Conservation (phyloP, 345 rosid genomes). For the Bruguiera parviflora region DNA sequence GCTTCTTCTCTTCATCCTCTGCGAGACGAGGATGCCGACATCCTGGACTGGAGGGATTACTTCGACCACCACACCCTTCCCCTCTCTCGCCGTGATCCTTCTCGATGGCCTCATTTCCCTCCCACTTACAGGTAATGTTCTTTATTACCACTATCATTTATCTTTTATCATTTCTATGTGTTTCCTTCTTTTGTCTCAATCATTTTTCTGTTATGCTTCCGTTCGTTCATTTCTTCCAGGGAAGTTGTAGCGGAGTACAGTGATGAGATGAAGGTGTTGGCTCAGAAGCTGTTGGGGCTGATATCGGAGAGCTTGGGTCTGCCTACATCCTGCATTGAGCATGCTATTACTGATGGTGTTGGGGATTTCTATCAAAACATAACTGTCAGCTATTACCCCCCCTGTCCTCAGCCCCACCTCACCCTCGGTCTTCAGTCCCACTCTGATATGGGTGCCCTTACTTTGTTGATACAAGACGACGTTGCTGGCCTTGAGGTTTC, state of each 20-base stretch:
- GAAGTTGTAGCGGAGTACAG: slow-evolving; percentile 54
- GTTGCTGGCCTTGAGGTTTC: slow-evolving; percentile 78
- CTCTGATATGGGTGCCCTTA: slow-evolving; percentile 77
- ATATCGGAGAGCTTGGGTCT: slow-evolving; percentile 68
- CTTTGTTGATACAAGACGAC: slow-evolving; percentile 79
- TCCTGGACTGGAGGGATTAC: slow-evolving; percentile 94
- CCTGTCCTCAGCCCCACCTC: slow-evolving; percentile 84
- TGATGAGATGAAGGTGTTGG: slow-evolving; percentile 56
- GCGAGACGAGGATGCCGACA: slow-evolving; percentile 18
- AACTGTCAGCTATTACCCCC: slow-evolving; percentile 81
- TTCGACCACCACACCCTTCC: slow-evolving; percentile 88
- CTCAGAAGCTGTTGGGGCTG: slow-evolving; percentile 51
- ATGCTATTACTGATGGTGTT: slow-evolving; percentile 27
- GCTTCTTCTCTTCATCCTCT: background rate
- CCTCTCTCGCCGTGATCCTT: slow-evolving; percentile 65
- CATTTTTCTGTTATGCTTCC: too few relatives aligned
- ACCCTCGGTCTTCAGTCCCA: slow-evolving; percentile 89
- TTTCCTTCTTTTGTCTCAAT: background rate
- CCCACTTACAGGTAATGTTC: slow-evolving; percentile 54
- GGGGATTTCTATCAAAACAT: slow-evolving; percentile 86
- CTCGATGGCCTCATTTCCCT: slow-evolving; percentile 68
- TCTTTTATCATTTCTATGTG: too few relatives aligned
- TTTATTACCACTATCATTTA: too few relatives aligned
- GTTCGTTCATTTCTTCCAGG: slow-evolving; percentile 21
- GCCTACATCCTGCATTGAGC: slow-evolving; percentile 46